phyloP scores from a whole-genome alignment of 176 grass and related monocot species.

The Typha latifolia region DNA sequence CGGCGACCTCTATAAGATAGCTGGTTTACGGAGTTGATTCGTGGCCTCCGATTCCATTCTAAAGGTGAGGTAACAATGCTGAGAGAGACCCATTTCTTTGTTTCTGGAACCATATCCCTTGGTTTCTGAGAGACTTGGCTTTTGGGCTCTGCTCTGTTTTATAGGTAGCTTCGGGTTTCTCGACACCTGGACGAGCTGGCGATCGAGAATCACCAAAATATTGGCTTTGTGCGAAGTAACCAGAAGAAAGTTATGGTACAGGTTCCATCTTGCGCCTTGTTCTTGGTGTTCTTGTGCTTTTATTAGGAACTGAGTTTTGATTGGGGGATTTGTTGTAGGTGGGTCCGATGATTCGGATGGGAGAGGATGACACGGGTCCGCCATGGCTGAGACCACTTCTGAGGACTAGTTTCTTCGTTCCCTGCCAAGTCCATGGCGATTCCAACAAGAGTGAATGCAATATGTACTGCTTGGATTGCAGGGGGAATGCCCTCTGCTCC shows the following conservation, averaged over 20 bases:
- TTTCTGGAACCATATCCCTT: neutral
- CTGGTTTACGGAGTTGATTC: neutral
- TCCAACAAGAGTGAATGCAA: conserved; percentile 51
- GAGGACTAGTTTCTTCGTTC: conserved; percentile 32
- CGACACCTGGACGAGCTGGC: conserved; percentile 15
- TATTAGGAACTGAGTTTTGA: neutral
- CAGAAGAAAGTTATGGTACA: conserved; percentile 42
- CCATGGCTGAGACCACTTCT: conserved; percentile 39
- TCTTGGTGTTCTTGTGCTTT: neutral
- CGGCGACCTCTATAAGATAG: neutral
- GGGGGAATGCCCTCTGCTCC: conserved; percentile 28
- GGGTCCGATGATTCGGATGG: conserved; percentile 24
- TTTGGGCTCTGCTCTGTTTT: neutral
- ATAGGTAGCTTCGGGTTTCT: neutral
- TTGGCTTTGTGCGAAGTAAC: conserved; percentile 19
- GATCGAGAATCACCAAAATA: conserved; percentile 24
- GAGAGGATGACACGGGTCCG: conserved; percentile 21
- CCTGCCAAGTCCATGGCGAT: conserved; percentile 26
- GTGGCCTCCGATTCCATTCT: neutral
- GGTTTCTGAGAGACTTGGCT: neutral
- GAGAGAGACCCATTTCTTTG: neutral
- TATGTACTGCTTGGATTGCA: conserved; percentile 46
- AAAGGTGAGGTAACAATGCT: neutral
- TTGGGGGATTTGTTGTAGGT: conserved; percentile 13
- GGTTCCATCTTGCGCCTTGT: neutral